Evolutionary conservation across 2,329 filamentous ascomycete genomes (phyloP).

Genomic region (Clonostachys sp.): DNA sequence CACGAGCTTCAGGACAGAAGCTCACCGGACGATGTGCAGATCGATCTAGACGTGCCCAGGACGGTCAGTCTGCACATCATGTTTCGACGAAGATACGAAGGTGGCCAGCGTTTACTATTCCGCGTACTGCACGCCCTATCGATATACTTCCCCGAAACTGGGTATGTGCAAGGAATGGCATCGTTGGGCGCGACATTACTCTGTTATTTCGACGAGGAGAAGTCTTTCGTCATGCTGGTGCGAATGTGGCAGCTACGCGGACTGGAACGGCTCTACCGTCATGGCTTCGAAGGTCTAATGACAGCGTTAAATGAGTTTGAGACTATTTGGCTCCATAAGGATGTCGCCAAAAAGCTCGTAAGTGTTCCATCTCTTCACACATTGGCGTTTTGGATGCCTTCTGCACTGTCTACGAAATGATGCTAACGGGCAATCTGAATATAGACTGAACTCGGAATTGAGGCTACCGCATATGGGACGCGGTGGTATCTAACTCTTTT

Average conservation of each 20-base stretch:
- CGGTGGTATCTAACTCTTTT: constrained; percentile 97
- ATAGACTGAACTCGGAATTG: constrained; percentile 72
- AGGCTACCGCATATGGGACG: constrained; percentile 89
- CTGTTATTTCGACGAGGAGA: constrained; percentile 96
- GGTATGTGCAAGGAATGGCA: constrained; percentile 98
- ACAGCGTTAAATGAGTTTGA: constrained; percentile 82
- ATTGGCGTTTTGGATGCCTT: not conserved
- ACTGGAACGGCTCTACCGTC: constrained; percentile 76
- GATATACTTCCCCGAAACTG: constrained; percentile 84
- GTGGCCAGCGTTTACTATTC: constrained; percentile 88
- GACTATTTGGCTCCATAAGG: constrained; percentile 74
- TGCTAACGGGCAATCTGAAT: not conserved
- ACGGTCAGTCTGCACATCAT: constrained; percentile 96
- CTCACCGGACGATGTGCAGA: constrained; percentile 91
- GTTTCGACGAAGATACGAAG: constrained; percentile 88
- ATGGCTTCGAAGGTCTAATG: constrained; percentile 84
- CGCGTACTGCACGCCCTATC: constrained; percentile 88
- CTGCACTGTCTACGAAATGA: not conserved
- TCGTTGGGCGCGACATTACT: constrained; percentile 86
- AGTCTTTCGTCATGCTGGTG: constrained; percentile 93
- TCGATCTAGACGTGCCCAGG: constrained; percentile 92
- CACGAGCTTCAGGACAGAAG: constrained; percentile 66
- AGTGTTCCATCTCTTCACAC: constrained; percentile 24
- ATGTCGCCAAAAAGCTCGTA: constrained; percentile 78
- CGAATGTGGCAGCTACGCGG: constrained; percentile 88